Evolutionary conservation across 768 basidiomycete species (phyloP), one percentile per base, ranked within the genome.

Genomic region (Strobilomyces echinocephalus): DNA sequence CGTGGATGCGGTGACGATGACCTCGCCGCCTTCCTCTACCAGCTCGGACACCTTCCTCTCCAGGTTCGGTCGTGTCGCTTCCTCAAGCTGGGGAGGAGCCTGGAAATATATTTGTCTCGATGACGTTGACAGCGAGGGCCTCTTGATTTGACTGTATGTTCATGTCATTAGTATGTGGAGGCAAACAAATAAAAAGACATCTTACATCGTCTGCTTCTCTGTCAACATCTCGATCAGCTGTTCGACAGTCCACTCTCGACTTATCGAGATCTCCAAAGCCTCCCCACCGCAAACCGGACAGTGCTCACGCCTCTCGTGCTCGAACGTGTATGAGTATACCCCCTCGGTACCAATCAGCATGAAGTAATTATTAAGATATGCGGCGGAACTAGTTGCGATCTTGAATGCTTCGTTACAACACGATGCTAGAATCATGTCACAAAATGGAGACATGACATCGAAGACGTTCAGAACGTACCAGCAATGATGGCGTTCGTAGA

Each of bases 371-470:
- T 95, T 90, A 50, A 99, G 77, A 67, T 85, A 95, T 5, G 94
- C 91, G 0, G 95, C 95, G 21, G 91, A 91, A 58, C 85, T 91
- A 0, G 97, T 98, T 21, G 92, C 95, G 54, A 99, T 92, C 73
- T 99, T 99, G 78, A 99, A 95, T 15, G 97, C 97, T 72, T 99
- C 97, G 63, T 97, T 98, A 66, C 95, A 98, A 73, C 95, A 98
- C 2, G 95, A 89, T 36, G 95, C 95, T 90, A 56, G 24, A 34
- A 33, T 50, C 34, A 11, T 26, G 61, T 67, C 8, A 41, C 34
- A 33, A 42, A 34, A 28, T 14, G 11, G 34, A 39, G 8, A 36
- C 53, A 20, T 12, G 41, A 15, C n/a, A 14, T 15, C 10, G 35
- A 9, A 21, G 2, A 45, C 21, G 15, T 20, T 39, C 46, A 18